These are phyloP conservation scores for Rhododendron kiyosumense DNA, from an alignment of 148 eudicot genomes.

Conservation along the genomic window DNA sequence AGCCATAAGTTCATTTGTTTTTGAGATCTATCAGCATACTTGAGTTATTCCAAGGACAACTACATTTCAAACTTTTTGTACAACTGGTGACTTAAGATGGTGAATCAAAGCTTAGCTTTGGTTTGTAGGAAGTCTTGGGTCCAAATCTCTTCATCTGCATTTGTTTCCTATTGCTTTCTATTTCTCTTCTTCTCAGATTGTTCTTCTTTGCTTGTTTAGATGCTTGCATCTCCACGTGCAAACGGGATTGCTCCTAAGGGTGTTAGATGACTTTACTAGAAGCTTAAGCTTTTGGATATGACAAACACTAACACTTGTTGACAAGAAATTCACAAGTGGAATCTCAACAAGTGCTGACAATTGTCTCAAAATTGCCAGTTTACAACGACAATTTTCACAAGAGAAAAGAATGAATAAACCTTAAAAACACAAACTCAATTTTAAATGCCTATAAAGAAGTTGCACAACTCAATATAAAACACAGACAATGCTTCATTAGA, in stretches of 20 bases:
- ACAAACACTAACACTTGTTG: not conserved
- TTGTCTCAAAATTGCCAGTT: not conserved
- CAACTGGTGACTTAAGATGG: not conserved
- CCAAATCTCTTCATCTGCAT: not conserved
- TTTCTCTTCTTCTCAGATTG: not conserved
- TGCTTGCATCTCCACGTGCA: not conserved
- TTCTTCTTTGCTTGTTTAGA: not conserved
- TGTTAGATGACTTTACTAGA: not conserved
- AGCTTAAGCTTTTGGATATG: not conserved
- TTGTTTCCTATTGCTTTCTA: not conserved
- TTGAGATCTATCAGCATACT: not conserved
- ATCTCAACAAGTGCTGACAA: not conserved
- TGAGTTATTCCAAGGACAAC: not conserved
- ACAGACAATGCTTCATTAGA: not conserved
- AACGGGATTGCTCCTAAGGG: not conserved
- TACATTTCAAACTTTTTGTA: not conserved
- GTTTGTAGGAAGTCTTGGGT: not conserved
- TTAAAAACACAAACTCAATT: not conserved
- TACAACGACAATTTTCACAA: not conserved
- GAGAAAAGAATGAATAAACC: not conserved
- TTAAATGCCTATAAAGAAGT: not conserved
- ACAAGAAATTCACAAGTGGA: not conserved
- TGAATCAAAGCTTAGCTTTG: not conserved
- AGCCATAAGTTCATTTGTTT: not conserved
- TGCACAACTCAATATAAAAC: not conserved